Evolutionary conservation across 345 rosid species (phyloP), one percentile per base, ranked within the genome.

Genomic region (Crucihimalaya himalaica): DNA sequence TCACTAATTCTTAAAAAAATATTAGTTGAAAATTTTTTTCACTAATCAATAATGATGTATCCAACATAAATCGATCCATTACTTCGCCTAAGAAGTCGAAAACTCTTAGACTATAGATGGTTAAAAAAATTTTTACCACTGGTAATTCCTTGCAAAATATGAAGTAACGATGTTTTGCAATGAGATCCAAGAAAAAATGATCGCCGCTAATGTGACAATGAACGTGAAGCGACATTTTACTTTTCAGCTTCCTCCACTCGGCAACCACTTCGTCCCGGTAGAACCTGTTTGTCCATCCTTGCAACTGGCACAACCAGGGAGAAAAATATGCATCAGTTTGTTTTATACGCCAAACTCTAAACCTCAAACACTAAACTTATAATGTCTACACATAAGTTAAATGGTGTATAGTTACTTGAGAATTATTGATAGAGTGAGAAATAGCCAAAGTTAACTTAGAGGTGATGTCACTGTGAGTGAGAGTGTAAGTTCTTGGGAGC

Each of bases 241-340:
- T 88, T 79, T 83, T 89, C 12, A 94, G 89, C 74, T 94, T 89
- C 88, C 88, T 94, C 98, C 98, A 94, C 74, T 94, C 96, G 5
- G 97, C 98, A 53, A 94, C 97, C 10, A 94, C 96, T 82, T 94
- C 97, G 43, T 94, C 97, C 65, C 98, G 83, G 84, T 86, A 91
- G 57, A 94, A 48, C 45, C 75, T 85, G 74, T 91, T 91, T 48
- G 81, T 74, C 98, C 98, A 94, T 37, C 93, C 97, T 75, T 91
- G 96, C 83, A 94, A 78, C 98, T 93, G 84, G 59, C 80, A 8
- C 20, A 29, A 25, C 20, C 39, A 63, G 8, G 12, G 23, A 15
- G 5, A 6, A 46, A 63, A 53, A 2, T 16, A 70, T 3, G 20
- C 5, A 54, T 63, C 28, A 39, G 43, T 6, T 20, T 47, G 2